Percentiles rank a stretch among this genome's conserved stretches.
Conservation (phyloP, 106 monocot species). For the Platanthera guangdongensis region DNA sequence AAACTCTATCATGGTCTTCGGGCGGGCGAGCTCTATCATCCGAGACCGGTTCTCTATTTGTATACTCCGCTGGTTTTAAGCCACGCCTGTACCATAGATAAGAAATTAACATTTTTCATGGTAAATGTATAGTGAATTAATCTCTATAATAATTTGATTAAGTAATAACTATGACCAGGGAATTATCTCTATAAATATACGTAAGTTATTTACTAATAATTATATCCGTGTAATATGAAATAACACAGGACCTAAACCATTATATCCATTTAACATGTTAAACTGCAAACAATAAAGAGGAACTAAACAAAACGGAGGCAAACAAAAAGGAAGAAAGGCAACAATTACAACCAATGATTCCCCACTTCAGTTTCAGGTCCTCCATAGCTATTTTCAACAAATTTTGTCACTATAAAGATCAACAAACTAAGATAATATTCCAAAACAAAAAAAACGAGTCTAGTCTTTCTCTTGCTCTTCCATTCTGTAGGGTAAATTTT, state of each 20-base stretch:
- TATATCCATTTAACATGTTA: not conserved
- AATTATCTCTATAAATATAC: not conserved
- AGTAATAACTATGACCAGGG: not conserved
- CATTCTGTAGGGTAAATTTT: not conserved
- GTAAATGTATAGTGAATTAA: not conserved
- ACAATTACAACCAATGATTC: not conserved
- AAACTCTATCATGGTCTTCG: conserved; percentile 29
- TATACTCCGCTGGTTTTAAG: conserved; percentile 37
- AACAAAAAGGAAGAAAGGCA: not conserved
- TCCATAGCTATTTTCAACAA: not conserved
- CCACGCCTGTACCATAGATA: conserved; percentile 23
- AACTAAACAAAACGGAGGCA: not conserved
- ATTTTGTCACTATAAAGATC: not conserved
- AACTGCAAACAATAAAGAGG: not conserved
- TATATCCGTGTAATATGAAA: not conserved
- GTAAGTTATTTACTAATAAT: not conserved
- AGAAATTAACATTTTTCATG: not conserved
- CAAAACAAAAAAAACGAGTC: not conserved
- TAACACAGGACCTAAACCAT: not conserved
- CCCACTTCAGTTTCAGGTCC: not conserved
- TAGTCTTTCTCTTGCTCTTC: not conserved
- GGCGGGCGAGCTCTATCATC: conserved; percentile 28
- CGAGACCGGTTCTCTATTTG: conserved; percentile 19
- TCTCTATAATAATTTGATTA: not conserved
- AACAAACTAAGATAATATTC: not conserved